Evolutionary conservation across 2,329 filamentous ascomycete genomes (phyloP), one percentile per base, ranked within the genome.

Genomic region (Verticillium nonalfalfae): DNA sequence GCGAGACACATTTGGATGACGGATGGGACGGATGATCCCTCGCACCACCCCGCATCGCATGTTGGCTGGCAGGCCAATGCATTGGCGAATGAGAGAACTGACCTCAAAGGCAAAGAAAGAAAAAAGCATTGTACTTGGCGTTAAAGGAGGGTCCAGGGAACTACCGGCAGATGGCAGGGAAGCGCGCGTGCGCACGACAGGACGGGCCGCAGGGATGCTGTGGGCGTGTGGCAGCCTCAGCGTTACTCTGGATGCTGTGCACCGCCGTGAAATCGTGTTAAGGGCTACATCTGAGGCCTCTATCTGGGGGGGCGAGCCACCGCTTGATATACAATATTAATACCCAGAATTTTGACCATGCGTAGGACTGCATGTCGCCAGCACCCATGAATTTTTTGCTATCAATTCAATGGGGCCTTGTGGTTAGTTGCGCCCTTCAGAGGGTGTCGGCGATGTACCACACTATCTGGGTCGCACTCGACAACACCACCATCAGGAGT

Each of bases 211-310:
- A 34, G 21, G 61, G 60, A 26, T 34, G 59, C 52, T 62, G 61
- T 66, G 63, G 62, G 64, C 65, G 60, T 64, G 18, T 59, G 59
- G 45, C 55, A 57, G 62, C 62, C 63, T 61, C 36, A 14, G 55
- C 59, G 59, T 21, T 56, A 10, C 63, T 66, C 64, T 54, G 33
- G 40, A 61, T 31, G 54, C 39, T 62, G 62, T 67, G 61, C 38
- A 60, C 62, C 36, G 45, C 38, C 58, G 68, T 71, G 67, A 71
- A 66, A n/a, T 26, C 33, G 14, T 66, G 71, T 59, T 72, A 72
- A 56, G 33, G 62, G 33, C 57, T 64, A 64, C 63, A 57, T 64
- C 33, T 15, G 36, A 15, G 21, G 59, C 21, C 45, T 40, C n/a
- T 15, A 56, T 59, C 36, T 58, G 36, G 40, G 13, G 57, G 36